Evolutionary conservation across 768 basidiomycete species (phyloP).

Genomic region (Vishniacozyma victoriae): DNA sequence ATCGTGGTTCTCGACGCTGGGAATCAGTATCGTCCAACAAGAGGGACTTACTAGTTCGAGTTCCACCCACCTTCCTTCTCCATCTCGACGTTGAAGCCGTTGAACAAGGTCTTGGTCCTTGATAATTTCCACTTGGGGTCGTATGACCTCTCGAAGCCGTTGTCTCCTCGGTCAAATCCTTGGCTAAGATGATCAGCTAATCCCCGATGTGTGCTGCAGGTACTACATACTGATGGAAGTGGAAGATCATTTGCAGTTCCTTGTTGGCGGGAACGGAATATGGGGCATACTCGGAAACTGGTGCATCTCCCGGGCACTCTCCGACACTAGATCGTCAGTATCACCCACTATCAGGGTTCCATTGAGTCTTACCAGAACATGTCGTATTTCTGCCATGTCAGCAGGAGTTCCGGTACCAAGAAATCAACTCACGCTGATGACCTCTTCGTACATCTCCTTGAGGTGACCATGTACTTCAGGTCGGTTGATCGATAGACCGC

Average conservation of each 20-base stretch:
- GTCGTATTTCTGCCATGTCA: conserved; percentile 23
- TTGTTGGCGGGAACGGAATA: conserved; percentile 60
- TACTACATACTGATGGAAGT: conserved; percentile 36
- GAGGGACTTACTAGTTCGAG: conserved; percentile 44
- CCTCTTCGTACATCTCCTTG: conserved; percentile 59
- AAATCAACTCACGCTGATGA: conserved; percentile 55
- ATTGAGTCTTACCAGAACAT: conserved; percentile 21
- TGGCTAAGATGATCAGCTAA: conserved; percentile 25
- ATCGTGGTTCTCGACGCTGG: conserved; percentile 16
- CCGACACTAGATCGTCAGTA: conserved; percentile 33
- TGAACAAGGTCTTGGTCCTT: conserved; percentile 52
- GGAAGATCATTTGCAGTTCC: conserved; percentile 45
- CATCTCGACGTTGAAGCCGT: conserved; percentile 58
- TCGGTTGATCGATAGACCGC: conserved; percentile 56
- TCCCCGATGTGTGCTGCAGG: conserved; percentile 22
- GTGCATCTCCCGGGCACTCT: conserved; percentile 41
- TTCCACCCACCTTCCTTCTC: conserved; percentile 64
- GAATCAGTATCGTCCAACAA: neutral
- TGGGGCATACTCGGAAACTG: conserved; percentile 44
- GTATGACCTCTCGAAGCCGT: conserved; percentile 10
- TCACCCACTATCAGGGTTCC: neutral
- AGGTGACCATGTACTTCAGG: conserved; percentile 64
- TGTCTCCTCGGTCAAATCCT: conserved; percentile 11
- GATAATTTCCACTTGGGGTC: conserved; percentile 52
- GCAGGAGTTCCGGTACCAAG: neutral